Base-by-base conservation (phyloP, 768 basidiomycete species). In the Coprinopsis sp. region DNA sequence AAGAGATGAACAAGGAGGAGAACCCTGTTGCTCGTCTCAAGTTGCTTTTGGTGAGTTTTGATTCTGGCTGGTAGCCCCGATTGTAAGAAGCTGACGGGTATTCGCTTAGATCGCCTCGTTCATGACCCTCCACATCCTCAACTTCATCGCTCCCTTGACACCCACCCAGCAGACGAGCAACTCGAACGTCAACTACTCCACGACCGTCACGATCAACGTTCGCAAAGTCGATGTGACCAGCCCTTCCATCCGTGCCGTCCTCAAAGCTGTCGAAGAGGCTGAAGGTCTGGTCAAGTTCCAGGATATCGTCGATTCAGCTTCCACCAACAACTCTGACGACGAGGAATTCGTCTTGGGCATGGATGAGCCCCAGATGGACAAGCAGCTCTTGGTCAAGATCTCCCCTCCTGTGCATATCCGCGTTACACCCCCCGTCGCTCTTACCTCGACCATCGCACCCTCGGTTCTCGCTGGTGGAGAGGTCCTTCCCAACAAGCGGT, bases 131-230 rank as follows among this genome's bases (percentile, higher is more conserved):
- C 96, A 99, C 55, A 79, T 93, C 45, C 77, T 96, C 51, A 98
- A 97, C 71, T 79, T 98, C 49, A 87, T 85, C 63, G 88, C 94
- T 0, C 93, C 96, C 0, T 78, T 99, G 39, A 86, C 93, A 0
- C 80, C 55, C 62, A 79, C 47, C 54, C 79, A 64, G 55, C 74
- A 54, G 65, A 76, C 49, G 71, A 38, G 44, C n/a, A 34, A 28
- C 23, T 16, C n/a, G 13, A 18, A 23, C 14, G 33, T 13, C 29
- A 22, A 18, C 13, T 46, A 53, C 14, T 43, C 55, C 19, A 41
- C 58, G 13, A 54, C 56, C 23, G 54, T 53, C 66, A 54, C 58
- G 47, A 51, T 67, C 65, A 54, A 59, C 49, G 53, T 66, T 6
- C 73, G 74, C 46, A 82, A 78, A 51, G 84, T 92, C 19, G 89